phyloP scores from a whole-genome alignment of 2,329 filamentous ascomycete species.

The Aspergillus ustus region DNA sequence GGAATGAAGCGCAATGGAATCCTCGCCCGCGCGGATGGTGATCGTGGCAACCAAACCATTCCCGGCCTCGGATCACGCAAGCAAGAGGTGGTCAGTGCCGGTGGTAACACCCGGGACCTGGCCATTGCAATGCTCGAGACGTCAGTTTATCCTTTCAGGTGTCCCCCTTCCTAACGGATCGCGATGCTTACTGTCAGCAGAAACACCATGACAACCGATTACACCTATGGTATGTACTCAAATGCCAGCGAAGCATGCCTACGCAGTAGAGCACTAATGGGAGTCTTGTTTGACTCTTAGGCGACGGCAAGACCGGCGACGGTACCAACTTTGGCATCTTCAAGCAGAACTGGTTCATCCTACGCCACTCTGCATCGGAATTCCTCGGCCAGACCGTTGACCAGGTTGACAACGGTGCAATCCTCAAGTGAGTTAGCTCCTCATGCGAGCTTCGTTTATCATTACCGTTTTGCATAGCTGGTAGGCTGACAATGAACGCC shows the following conservation, averaged over 20 bases:
- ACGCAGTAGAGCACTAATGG: neutral
- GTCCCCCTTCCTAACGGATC: neutral
- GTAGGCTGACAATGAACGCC: neutral
- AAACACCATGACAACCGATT: conserved; percentile 28
- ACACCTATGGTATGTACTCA: conserved; percentile 25
- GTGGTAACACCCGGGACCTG: conserved; percentile 30
- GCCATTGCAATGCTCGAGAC: conserved; percentile 35
- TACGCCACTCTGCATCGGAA: conserved; percentile 30
- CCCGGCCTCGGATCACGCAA: conserved; percentile 27
- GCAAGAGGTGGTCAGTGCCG: conserved; percentile 25
- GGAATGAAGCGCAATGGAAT: neutral
- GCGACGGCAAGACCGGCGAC: conserved; percentile 35
- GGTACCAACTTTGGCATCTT: conserved; percentile 36
- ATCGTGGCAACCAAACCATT: conserved; percentile 27
- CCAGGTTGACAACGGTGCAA: conserved; percentile 28
- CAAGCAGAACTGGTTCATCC: conserved; percentile 31
- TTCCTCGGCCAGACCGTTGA: conserved; percentile 26
- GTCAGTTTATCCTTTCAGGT: conserved; percentile 1
- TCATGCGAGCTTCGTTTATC: no score
- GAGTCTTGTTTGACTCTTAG: conserved; percentile 1
- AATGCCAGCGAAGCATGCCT: neutral
- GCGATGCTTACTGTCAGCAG: conserved; percentile 3
- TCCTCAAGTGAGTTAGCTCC: neutral
- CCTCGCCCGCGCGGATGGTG: conserved; percentile 5
- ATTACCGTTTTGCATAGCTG: neutral